Conservation (phyloP, 208 protist genomes). For the Trypanosoma lewisi region DNA sequence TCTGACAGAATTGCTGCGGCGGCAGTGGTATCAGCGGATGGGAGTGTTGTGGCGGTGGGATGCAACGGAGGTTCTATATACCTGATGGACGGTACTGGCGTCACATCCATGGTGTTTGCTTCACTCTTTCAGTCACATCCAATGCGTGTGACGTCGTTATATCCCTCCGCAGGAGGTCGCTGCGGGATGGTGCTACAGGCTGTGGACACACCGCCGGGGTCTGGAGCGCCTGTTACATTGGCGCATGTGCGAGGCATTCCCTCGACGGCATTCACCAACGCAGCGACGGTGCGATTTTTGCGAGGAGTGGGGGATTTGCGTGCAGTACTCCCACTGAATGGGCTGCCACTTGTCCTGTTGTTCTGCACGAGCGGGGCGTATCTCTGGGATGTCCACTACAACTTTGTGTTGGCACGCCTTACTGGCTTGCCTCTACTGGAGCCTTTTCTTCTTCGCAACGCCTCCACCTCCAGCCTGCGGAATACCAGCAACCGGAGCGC, state of each 20-base stretch:
- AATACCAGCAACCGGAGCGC: too few species aligned
- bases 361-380: constrained; percentile 16
- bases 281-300: constrained; percentile 6
- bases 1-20: constrained; percentile 16
- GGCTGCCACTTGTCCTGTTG: constrained; percentile 19
- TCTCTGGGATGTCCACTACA: constrained; percentile 28
- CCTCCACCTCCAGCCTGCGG: too few species aligned
- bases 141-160: background rate
- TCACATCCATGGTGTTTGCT: constrained; percentile 13
- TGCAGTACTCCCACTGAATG: constrained; percentile 9
- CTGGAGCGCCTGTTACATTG: background rate
- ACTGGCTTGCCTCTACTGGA: constrained; percentile 18
- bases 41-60: constrained; percentile 8
- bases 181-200: constrained; percentile 1
- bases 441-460: constrained; percentile 3
- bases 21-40: constrained; percentile 4
- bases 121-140: background rate
- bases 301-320: constrained; percentile 10
- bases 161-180: background rate
- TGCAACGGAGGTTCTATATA: constrained; percentile 18
- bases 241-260: constrained; percentile 11
- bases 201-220: background rate
- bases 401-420: constrained; percentile 13
- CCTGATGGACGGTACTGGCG: constrained; percentile 18
- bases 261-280: constrained; percentile 1